Evolutionary conservation across 2,329 filamentous ascomycete genomes (phyloP), one percentile per base, ranked within the genome.

Genomic region (Periconia macrospinosa): DNA sequence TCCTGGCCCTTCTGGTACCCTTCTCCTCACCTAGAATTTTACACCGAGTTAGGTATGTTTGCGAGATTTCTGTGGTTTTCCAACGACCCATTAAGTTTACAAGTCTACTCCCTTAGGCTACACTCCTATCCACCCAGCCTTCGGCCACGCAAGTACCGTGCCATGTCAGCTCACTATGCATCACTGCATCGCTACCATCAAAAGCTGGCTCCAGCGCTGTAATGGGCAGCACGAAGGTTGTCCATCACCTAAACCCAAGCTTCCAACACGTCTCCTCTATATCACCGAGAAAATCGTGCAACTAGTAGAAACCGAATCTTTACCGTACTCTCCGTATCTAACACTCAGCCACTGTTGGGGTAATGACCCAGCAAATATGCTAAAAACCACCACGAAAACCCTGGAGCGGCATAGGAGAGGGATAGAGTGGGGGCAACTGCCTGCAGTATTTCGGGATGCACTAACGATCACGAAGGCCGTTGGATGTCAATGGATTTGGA

Each of bases 401-500:
- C 33, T 37, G 3, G 33, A 37, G 15, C 11, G 11, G 15, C 33
- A n/a, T 13, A 37, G 11, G 11, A 14, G 33, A 14, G 6, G 33
- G 5, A 37, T 37, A 13, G 33, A 37, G 3, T 37, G 33, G 33
- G 33, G 11, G 15, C 3, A 37, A 37, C 11, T 37, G 11, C 33
- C 33, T 14, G 33, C 15, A n/a, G 33, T 37, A 37, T 30, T 44
- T 15, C n/a, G 17, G 15, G 41, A 44, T 49, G 27, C 20, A 35
- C 2, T 45, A 48, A 5, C 13, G 33, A 17, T 23, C 11, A 17
- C 57, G 57, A 52, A 53, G 7, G 53, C 49, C 30, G 41, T 65
- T 14, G 47, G 49, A 9, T 14, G 61, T 23, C 53, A 53, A 23
- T 63, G 59, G 40, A 40, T 65, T 5, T 65, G 62, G 62, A 64